A percentile compares a stretch with the other conserved stretches of the same genome.
Evolutionary conservation across 768 basidiomycete genomes (phyloP).

Genomic region (Gloeostereum incarnatum): DNA sequence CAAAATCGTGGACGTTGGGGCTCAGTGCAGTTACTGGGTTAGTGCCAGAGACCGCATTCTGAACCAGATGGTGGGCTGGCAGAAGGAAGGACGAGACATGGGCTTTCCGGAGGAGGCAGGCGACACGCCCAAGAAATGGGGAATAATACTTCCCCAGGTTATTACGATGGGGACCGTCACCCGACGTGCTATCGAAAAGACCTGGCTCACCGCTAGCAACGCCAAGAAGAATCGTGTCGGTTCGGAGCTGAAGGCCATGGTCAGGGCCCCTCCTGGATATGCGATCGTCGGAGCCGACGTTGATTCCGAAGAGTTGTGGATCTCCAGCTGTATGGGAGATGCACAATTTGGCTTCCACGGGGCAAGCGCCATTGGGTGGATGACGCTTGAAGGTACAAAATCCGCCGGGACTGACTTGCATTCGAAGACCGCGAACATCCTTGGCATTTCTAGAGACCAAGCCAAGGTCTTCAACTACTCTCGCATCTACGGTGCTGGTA

Average conservation of each 20-base stretch:
- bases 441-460: conserved; percentile 88
- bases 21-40: conserved; percentile 97
- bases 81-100: conserved; percentile 35
- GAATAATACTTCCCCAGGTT: conserved; percentile 92
- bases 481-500: conserved; percentile 96
- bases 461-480: conserved; percentile 99
- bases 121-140: conserved; percentile 46
- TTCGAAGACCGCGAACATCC: conserved; percentile 89
- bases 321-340: conserved; percentile 97
- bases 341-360: conserved; percentile 97
- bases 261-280: conserved; percentile 88
- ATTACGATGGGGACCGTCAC: conserved; percentile 99
- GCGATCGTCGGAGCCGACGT: conserved; percentile 97
- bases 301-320: conserved; percentile 98
- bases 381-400: conserved; percentile 98
- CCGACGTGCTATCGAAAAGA: conserved; percentile 93
- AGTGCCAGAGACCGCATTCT: conserved; percentile 84
- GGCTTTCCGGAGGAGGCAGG: conserved; percentile 28
- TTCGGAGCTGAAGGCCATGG: conserved; percentile 97
- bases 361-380: conserved; percentile 96
- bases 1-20: conserved; percentile 85
- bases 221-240: conserved; percentile 98
- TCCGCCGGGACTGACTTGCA: conserved; percentile 91
- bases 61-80: conserved; percentile 92
- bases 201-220: conserved; percentile 97